Percentiles rank a stretch among this genome's conserved stretches.
Evolutionary conservation across 805 yeast genomes (phyloP).

Genomic region (Ogataea polymorpha): DNA sequence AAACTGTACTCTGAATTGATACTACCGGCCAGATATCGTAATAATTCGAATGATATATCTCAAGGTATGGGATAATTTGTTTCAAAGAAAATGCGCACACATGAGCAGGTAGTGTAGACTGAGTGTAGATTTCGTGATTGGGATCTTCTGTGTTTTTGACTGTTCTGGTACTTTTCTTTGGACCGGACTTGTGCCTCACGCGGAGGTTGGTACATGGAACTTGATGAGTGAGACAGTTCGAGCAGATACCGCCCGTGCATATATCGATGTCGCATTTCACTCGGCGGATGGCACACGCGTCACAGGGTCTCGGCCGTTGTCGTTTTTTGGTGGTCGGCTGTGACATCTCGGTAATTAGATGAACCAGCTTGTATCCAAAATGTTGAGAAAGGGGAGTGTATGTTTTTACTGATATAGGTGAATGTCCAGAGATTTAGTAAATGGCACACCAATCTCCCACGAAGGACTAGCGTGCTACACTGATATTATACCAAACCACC

Average conservation of each 20-base stretch:
- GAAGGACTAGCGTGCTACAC: too few species aligned
- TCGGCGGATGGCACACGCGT: background rate
- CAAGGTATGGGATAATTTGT: background rate
- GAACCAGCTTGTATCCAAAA: too few species aligned
- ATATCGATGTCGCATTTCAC: background rate
- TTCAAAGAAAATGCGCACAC: background rate
- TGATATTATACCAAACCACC: too few species aligned
- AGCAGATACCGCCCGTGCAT: background rate
- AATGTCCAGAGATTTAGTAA: too few species aligned
- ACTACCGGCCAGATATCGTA: conserved; percentile 1
- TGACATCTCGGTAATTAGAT: background rate
- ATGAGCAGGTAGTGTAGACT: too few species aligned
- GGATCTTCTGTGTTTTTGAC: too few species aligned
- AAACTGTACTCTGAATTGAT: background rate
- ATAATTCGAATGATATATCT: background rate
- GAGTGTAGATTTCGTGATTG: too few species aligned
- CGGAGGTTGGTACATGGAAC: background rate
- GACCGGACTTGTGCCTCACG: background rate
- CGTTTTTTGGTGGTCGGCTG: background rate
- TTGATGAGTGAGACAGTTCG: background rate
- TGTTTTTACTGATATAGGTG: too few species aligned
- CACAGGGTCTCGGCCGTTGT: background rate
- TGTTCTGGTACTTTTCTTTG: background rate
- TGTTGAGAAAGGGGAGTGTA: too few species aligned
- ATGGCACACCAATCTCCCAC: too few species aligned